Percentiles rank a stretch among this genome's conserved stretches.
phyloP scores from a whole-genome alignment of 768 basidiomycete species.

The Leucocoprinus birnbaumii region DNA sequence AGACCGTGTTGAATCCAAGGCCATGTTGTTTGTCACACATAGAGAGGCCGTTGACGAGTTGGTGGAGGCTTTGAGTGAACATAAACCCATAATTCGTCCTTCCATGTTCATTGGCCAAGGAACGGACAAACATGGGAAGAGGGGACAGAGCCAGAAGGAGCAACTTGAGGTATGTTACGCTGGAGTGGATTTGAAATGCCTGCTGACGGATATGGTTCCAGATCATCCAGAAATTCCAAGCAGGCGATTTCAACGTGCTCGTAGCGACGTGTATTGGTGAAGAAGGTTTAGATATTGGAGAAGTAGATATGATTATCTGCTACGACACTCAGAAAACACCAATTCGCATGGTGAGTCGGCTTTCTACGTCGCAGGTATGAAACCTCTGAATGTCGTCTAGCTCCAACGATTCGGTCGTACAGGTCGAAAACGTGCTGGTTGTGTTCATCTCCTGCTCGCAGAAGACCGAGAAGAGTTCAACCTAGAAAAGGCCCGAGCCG shows the following conservation, averaged over 20 bases:
- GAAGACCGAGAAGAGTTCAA: conserved; percentile 90
- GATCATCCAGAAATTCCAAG: conserved; percentile 87
- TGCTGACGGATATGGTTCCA: conserved; percentile 28
- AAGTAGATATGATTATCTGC: conserved; percentile 93
- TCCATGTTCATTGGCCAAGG: conserved; percentile 91
- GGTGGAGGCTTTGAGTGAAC: conserved; percentile 71
- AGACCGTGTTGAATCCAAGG: conserved; percentile 57
- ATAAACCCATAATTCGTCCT: conserved; percentile 77
- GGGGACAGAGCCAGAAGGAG: conserved; percentile 87
- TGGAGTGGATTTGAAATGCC: neutral
- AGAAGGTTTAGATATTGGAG: conserved; percentile 97
- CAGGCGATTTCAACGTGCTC: conserved; percentile 84
- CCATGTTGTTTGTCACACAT: conserved; percentile 95
- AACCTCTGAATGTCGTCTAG: conserved; percentile 35
- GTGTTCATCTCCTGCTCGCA: conserved; percentile 88
- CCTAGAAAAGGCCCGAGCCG: conserved; percentile 82
- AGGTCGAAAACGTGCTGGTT: conserved; percentile 86
- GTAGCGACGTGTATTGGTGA: conserved; percentile 98
- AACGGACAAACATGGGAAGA: conserved; percentile 78
- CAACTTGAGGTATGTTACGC: conserved; percentile 72
- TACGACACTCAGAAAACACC: conserved; percentile 97
- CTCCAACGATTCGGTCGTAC: conserved; percentile 95
- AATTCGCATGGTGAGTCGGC: conserved; percentile 80
- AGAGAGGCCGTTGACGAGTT: conserved; percentile 91
- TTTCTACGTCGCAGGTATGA: conserved; percentile 16